Base-by-base conservation (phyloP, 257 asterid species). In the Solanum raphanifolium region DNA sequence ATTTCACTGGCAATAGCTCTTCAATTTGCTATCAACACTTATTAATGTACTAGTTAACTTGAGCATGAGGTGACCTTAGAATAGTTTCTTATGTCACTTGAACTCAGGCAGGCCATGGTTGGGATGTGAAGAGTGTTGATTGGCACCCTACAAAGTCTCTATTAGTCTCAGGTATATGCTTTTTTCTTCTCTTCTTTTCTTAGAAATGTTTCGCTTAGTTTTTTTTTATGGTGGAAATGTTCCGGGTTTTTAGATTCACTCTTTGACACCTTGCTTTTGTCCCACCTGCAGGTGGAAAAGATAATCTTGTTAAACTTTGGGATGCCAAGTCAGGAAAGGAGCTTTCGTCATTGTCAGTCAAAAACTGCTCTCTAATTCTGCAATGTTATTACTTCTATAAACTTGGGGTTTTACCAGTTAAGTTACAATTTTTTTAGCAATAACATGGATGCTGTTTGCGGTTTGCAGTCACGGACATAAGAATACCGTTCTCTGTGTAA, bases 51-150 rank as follows among this genome's bases (percentile, higher is more conserved):
- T 66, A 29, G 68, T 46, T 81, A 81, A 48, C 29, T 46, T 46
- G 16, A 46, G 73, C 88, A 31, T 83, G 83, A 81, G 95, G 87
- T 93, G 91, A 91, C 95, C 93, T 94, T 90, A 92, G 94, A 92
- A 82, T 87, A 58, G 89, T 88, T 87, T 92, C 89, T 87, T 88
- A 58, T 90, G 89, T 91, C 95, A 83, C 91, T 95, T 96, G 93
- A 94, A 95, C 99, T 94, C 98, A 95, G 98, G 95, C 98, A 96
- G 99, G 99, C 98, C 99, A 97, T 91, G 99, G 99, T 90, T 95
- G 99, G 99, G 99, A 97, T 93, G 99, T 97, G 87, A 97, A 97
- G 95, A 93, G 96, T 92, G 99, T 97, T 87, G 99, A 96, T 91
- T 97, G 99, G 99, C 99, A 97, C 92, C 99, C 99, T 87, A 92